Conservation (phyloP, 805 yeast genomes). For the Candida ulmi region DNA sequence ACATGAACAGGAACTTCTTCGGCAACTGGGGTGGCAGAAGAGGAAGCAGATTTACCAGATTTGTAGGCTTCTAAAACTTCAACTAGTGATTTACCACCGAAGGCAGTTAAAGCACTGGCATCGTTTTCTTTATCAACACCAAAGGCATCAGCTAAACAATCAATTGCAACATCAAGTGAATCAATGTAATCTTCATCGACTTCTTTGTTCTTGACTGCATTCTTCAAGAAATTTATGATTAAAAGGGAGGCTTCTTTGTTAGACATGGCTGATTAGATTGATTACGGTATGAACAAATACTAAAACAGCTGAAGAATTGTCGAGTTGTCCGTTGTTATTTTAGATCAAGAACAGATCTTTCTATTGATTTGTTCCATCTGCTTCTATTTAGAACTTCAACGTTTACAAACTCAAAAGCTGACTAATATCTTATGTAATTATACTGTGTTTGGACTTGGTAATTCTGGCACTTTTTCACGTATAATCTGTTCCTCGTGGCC, state of each 20-base stretch:
- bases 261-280: too few relatives aligned
- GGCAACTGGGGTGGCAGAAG: slow-evolving; percentile 22
- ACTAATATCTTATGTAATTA: background rate
- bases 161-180: slow-evolving; percentile 89
- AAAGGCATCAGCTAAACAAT: slow-evolving; percentile 86
- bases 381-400: background rate
- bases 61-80: slow-evolving; percentile 34
- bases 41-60: slow-evolving; percentile 13
- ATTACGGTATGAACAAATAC: too few relatives aligned
- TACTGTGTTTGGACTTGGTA: too few relatives aligned
- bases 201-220: slow-evolving; percentile 52
- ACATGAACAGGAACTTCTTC: slow-evolving; percentile 36
- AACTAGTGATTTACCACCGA: slow-evolving; percentile 41
- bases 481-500: slow-evolving; percentile 60
- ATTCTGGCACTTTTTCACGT: too few relatives aligned
- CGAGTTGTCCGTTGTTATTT: background rate
- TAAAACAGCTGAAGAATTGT: too few relatives aligned
- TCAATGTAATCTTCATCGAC: slow-evolving; percentile 78
- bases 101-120: slow-evolving; percentile 28
- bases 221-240: slow-evolving; percentile 65
- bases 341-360: too few relatives aligned
- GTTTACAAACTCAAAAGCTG: too few relatives aligned
- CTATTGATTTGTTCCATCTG: background rate
- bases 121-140: slow-evolving; percentile 52
- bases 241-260: slow-evolving; percentile 66